Conservation (phyloP, 768 basidiomycete genomes). For the Trametes cubensis region DNA sequence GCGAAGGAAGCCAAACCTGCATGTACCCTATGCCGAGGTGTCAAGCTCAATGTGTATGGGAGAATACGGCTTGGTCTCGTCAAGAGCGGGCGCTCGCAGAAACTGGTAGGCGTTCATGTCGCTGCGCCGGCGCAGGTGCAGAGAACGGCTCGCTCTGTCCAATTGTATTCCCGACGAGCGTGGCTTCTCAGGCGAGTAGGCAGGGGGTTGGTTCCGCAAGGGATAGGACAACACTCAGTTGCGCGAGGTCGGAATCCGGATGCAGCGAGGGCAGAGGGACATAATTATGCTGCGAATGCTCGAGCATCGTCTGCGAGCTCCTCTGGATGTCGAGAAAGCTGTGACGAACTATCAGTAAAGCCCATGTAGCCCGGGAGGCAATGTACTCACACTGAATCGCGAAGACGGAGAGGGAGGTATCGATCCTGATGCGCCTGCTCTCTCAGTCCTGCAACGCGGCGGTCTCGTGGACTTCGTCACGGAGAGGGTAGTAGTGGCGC, state of each 20-base stretch:
- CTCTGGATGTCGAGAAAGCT: conserved; percentile 74
- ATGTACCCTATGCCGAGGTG: conserved; percentile 42
- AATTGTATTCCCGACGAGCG: conserved; percentile 34
- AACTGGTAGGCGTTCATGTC: conserved; percentile 38
- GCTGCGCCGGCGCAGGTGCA: conserved; percentile 32
- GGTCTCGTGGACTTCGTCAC: conserved; percentile 68
- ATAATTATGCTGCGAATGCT: conserved; percentile 71
- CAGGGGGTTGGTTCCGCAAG: conserved; percentile 47
- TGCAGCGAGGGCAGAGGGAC: conserved; percentile 66
- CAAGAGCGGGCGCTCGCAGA: conserved; percentile 40
- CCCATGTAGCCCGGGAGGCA: not conserved
- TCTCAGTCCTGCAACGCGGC: no score
- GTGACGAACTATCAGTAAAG: not conserved
- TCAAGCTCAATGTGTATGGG: conserved; percentile 41
- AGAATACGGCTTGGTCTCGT: conserved; percentile 47
- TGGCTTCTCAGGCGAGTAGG: conserved; percentile 46
- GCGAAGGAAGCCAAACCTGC: conserved; percentile 36
- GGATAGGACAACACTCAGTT: conserved; percentile 79
- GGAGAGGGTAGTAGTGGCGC: conserved; percentile 70
- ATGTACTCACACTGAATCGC: conserved; percentile 66
- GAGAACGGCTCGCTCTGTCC: conserved; percentile 22
- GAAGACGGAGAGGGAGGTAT: conserved; percentile 75
- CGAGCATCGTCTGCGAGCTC: conserved; percentile 76
- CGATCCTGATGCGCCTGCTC: conserved; percentile 65
- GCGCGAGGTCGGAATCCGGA: conserved; percentile 68